Evolutionary conservation across 2,329 filamentous ascomycete genomes (phyloP), one percentile per base, ranked within the genome.

Genomic region (Phoma herbarum): DNA sequence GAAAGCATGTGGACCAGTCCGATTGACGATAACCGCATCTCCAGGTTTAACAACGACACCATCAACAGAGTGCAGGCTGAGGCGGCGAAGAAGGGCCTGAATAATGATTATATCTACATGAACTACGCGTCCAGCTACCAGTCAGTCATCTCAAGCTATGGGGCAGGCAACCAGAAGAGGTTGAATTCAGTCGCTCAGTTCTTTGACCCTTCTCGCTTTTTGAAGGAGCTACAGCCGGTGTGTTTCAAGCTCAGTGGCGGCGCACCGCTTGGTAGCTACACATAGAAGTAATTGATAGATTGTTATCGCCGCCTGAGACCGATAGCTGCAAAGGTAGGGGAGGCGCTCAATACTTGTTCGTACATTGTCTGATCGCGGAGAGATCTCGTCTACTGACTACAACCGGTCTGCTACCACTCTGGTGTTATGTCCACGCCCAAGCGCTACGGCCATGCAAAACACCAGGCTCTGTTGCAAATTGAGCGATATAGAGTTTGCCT

Each of bases 121-220:
- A 83, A 82, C 62, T 83, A 83, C 59, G 81, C 79, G 11, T 77
- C 73, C 43, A 69, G 73, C 57, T 78, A 74, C 55, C 79, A 83
- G 63, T 75, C 79, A 60, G 75, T 79, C 4, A 65, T 82, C 37
- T 59, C 63, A 4, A 75, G 76, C 31, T 83, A 83, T 60, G 81
- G 81, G 0, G 42, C 62, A 18, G 64, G 57, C 5, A 82, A 78
- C 50, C 62, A 73, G 56, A 53, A 67, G 49, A 69, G 20, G 33
- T 23, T 39, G 7, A 22, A 28, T 5, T 26, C 31, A 16, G 12
- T 39, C 8, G 29, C 46, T 18, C 48, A 35, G 23, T 44, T 57
- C 35, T 66, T 64, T 11, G 67, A 70, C 39, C 68, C 65, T 3
- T 57, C 57, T 11, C 59, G 55, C 0, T 51, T 68, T 2, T 70